These are phyloP conservation scores for Nitzschia sp. DNA, from an alignment of 108 stramenopile species.

Conservation along the genomic window DNA sequence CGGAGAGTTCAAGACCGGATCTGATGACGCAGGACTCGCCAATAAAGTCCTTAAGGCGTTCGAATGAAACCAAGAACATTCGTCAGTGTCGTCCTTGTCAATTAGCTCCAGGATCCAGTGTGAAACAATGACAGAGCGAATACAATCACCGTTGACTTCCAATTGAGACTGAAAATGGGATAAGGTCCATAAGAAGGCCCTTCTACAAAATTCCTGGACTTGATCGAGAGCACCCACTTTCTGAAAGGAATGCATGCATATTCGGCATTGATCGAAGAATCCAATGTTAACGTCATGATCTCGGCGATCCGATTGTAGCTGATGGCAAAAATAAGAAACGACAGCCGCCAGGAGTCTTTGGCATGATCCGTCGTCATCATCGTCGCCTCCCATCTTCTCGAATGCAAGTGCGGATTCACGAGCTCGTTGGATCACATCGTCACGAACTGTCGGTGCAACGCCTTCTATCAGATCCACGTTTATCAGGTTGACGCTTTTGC, in stretches of 20 bases:
- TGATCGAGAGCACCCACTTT: not conserved
- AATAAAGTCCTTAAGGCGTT: not conserved
- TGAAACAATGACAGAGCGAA: not conserved
- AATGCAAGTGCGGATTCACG: too few relatives aligned
- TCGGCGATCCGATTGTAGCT: not conserved
- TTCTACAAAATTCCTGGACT: not conserved
- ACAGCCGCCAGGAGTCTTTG: not conserved
- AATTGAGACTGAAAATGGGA: not conserved
- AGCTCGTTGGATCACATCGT: too few relatives aligned
- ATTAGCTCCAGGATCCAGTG: constrained; percentile 3
- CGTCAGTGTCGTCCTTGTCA: not conserved
- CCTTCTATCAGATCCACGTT: too few relatives aligned
- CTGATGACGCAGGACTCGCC: not conserved
- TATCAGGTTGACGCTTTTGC: too few relatives aligned
- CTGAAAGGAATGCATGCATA: not conserved
- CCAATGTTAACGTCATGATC: not conserved
- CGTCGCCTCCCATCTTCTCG: too few relatives aligned
- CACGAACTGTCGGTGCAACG: too few relatives aligned
- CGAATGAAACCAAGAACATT: constrained; percentile 3
- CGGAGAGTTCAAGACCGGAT: not conserved
- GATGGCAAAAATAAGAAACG: not conserved
- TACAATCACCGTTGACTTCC: not conserved
- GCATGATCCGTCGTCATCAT: not conserved
- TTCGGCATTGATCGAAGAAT: not conserved
- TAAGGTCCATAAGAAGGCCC: not conserved